Evolutionary conservation across 1,139 yeast genomes (phyloP).

Genomic region (Magnusiomyces suaveolens): DNA sequence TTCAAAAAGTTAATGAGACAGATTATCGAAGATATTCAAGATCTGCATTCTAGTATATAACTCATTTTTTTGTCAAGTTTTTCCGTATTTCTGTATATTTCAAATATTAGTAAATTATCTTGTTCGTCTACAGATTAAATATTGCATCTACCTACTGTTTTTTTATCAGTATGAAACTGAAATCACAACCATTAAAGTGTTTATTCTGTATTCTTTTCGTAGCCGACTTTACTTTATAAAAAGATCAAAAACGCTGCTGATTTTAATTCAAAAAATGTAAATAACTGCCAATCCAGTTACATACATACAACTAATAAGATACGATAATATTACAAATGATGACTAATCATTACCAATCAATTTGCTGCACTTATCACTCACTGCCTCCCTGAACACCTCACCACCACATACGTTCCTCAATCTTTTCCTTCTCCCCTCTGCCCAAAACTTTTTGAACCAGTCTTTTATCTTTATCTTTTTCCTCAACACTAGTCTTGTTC

Average conservation of each 20-base stretch:
- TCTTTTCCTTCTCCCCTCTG: background rate
- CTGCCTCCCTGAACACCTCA: background rate
- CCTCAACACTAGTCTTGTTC: background rate
- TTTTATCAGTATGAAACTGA: too few relatives aligned
- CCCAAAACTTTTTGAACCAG: background rate
- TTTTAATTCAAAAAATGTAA: too few relatives aligned
- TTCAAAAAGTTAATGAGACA: constrained; percentile 22
- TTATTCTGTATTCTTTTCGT: too few relatives aligned
- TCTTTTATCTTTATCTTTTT: background rate
- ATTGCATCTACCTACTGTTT: too few relatives aligned
- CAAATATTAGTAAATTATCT: too few relatives aligned
- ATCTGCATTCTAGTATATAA: constrained; percentile 6
- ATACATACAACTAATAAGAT: too few relatives aligned
- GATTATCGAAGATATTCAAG: constrained; percentile 22
- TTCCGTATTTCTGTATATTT: background rate
- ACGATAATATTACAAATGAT: too few relatives aligned
- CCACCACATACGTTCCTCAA: background rate
- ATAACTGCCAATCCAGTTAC: too few relatives aligned
- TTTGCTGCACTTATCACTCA: background rate
- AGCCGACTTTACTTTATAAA: too few relatives aligned
- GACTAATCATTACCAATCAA: background rate
- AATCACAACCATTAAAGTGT: too few relatives aligned
- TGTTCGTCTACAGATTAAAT: too few relatives aligned
- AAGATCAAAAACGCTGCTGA: too few relatives aligned
- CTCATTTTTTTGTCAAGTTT: background rate